phyloP scores from a whole-genome alignment of 257 asterid genomes.

The Solanum habrochaites region DNA sequence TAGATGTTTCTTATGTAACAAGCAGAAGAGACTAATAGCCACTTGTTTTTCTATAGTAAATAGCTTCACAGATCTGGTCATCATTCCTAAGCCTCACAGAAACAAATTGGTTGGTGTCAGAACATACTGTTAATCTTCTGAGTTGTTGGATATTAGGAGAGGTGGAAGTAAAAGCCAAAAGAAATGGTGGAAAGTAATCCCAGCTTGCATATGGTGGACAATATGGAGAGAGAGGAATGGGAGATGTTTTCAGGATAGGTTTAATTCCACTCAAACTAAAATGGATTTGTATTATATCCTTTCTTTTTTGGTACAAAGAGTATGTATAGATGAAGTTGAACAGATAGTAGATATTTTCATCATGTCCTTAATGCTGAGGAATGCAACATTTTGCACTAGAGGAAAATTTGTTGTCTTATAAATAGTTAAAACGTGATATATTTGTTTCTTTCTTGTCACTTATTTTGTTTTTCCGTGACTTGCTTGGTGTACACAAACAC shows the following conservation, averaged over 20 bases:
- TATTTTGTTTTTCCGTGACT: background rate
- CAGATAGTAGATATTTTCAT: background rate
- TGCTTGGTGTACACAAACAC: background rate
- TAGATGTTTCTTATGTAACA: background rate
- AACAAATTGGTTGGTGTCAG: background rate
- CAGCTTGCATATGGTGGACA: background rate
- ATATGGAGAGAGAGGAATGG: background rate
- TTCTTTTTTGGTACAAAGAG: background rate
- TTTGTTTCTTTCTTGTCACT: background rate
- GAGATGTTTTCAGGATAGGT: background rate
- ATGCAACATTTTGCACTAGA: background rate
- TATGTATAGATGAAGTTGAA: background rate
- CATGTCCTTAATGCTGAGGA: constrained; percentile 7
- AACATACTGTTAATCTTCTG: background rate
- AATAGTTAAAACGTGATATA: background rate
- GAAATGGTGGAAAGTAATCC: background rate
- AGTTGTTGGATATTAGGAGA: background rate
- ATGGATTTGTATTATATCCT: background rate
- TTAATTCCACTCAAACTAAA: background rate
- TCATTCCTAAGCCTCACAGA: background rate
- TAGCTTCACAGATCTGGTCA: background rate
- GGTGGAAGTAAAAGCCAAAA: background rate
- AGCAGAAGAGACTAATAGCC: background rate
- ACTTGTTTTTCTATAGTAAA: background rate
- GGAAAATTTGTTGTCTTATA: background rate